Conservation (phyloP, 2,329 filamentous ascomycete species). For the Trichoderma atroviride region DNA sequence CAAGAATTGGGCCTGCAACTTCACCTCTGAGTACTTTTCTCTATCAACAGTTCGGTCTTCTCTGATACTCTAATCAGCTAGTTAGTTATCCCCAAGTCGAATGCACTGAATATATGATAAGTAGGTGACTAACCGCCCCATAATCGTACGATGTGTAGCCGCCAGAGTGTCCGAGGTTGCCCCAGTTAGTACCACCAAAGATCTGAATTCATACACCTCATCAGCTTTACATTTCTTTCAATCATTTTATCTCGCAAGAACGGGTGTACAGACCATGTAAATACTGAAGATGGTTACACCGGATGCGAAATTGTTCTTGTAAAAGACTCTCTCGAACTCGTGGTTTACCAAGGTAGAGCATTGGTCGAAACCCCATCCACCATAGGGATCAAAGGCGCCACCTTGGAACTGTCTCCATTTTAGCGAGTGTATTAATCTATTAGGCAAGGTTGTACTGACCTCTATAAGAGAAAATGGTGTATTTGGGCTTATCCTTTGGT, state of each 20-base stretch:
- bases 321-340: slow-evolving; percentile 78
- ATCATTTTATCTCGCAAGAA: not conserved
- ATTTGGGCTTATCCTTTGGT: slow-evolving; percentile 59
- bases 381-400: slow-evolving; percentile 74
- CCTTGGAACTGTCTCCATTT: slow-evolving; percentile 60
- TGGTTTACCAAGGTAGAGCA: slow-evolving; percentile 68
- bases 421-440: not conserved
- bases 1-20: slow-evolving; percentile 74
- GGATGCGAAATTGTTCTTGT: slow-evolving; percentile 72
- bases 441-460: slow-evolving; percentile 36
- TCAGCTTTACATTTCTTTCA: no score
- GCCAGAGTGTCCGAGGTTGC: slow-evolving; percentile 71
- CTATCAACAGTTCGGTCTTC: slow-evolving; percentile 69
- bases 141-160: slow-evolving; percentile 64
- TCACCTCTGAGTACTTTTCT: slow-evolving; percentile 80
- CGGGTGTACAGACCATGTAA: slow-evolving; percentile 63
- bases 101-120: not conserved
- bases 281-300: slow-evolving; percentile 70
- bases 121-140: slow-evolving; percentile 42
- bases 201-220: slow-evolving; percentile 45
- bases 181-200: slow-evolving; percentile 83
- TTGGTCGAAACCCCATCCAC: slow-evolving; percentile 68
- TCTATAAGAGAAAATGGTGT: slow-evolving; percentile 70
- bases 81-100: slow-evolving; percentile 28
- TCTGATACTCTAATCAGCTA: slow-evolving; percentile 51